Evolutionary conservation across 352 stramenopile species (phyloP), one percentile per base, ranked within the genome.

Genomic region (Pythium volutum): DNA sequence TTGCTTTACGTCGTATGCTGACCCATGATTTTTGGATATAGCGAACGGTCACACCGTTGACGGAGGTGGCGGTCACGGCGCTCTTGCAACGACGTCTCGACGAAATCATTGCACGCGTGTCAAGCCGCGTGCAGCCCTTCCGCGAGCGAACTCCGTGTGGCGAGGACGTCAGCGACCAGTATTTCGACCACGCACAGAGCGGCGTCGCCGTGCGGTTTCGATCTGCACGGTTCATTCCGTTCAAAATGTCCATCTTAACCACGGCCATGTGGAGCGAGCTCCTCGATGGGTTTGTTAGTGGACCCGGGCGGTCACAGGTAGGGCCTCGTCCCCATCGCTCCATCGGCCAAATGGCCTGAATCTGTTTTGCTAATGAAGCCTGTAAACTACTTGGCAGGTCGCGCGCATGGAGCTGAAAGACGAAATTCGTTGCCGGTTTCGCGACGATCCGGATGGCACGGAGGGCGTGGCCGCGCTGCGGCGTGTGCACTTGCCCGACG

Each of bases 401-500:
- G 7, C 18, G 1, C 1, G 6, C n/a, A 16, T 38, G 36, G 34
- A 58, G 10, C 14, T 22, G 15, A 34, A 7, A 10, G 20, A 36
- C 11, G 51, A 49, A 12, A 36, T 59, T 16, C 4, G 48, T 15
- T 5, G 1, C 2, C 38, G 23, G 4, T n/a, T 48, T 3, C 22
- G 27, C 3, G 34, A 36, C 4, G 51, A 59, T 0, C 0, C 0
- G 12, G 38, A 59, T n/a, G 18, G 3, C 2, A 38, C 36, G 2
- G 11, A 62, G 15, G 27, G 29, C 9, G 29, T 33, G 20, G 27
- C n/a, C 11, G 45, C 23, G 12, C 15, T 47, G 11, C 55, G 55
- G 12, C 55, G 55, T 9, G 31, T 38, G n/a, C 26, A 54, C 39
- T 43, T 54, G 29, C n/a, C 55, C 29, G 43, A 62, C 16, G 55